Conservation (phyloP, 2,329 filamentous ascomycete species). For the Fusarium brevicatenulatum region DNA sequence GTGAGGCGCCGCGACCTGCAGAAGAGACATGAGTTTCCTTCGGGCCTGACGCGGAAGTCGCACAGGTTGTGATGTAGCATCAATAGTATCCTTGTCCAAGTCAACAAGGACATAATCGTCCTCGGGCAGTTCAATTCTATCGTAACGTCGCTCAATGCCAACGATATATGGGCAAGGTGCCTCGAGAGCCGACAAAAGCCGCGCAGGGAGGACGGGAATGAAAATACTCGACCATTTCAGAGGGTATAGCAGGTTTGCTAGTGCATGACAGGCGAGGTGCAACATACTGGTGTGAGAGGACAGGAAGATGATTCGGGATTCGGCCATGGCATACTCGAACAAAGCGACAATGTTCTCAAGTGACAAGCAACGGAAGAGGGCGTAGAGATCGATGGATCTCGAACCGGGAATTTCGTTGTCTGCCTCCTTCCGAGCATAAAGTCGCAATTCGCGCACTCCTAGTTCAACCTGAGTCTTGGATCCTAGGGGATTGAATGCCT, state of each 20-base stretch:
- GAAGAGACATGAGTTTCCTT: conserved; percentile 85
- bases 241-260: conserved; percentile 87
- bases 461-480: conserved; percentile 97
- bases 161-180: conserved; percentile 98
- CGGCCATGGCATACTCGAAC: conserved; percentile 91
- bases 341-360: conserved; percentile 92
- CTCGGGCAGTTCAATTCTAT: conserved; percentile 84
- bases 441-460: conserved; percentile 84
- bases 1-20: conserved; percentile 91
- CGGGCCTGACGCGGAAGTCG: conserved; percentile 88
- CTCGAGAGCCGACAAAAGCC: conserved; percentile 89
- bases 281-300: conserved; percentile 98
- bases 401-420: conserved; percentile 92
- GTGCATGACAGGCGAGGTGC: conserved; percentile 88
- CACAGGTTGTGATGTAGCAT: conserved; percentile 81
- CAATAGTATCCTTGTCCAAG: conserved; percentile 89
- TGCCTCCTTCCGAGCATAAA: conserved; percentile 94
- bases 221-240: conserved; percentile 94
- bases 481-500: conserved; percentile 89
- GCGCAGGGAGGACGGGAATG: conserved; percentile 88
- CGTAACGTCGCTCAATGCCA: conserved; percentile 92
- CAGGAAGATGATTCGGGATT: conserved; percentile 94
- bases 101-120: conserved; percentile 97
- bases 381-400: conserved; percentile 90
- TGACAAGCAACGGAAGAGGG: conserved; percentile 88